Base-by-base conservation (phyloP, 306 rosid species). In the Dalbergia oliveri region DNA sequence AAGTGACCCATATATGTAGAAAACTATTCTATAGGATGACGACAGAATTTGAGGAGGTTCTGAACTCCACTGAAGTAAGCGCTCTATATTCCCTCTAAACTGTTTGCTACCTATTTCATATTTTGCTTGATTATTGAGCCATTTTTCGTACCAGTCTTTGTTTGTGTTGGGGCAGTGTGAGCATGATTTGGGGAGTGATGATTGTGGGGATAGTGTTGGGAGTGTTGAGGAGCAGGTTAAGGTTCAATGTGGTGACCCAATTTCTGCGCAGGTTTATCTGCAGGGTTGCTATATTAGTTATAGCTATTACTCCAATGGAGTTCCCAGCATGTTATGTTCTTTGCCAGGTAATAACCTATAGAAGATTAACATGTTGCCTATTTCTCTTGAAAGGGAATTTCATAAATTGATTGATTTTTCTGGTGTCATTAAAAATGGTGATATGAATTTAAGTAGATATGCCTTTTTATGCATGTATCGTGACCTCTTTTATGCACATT, bases 81-180 rank as follows among this genome's bases (percentile, higher is more conserved):
- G 3, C 31, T 26, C 31, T 26, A 26, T 26, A 26, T 26, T 1
- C 31, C 31, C 31, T 26, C 31, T 26, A 26, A 26, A 26, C 3
- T 26, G 31, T 26, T 26, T 26, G 31, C 31, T 26, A 26, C 1
- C 31, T 26, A 26, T 26, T 26, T 26, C 31, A 26, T 26, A 26
- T 2, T 26, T 26, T 26, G 31, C 31, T 1, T 26, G 1, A 26
- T 26, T 26, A 26, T 26, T 26, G 31, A 26, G 31, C 31, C 31
- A 26, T 26, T 26, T 26, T 26, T 26, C 31, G 3, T 91, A 88
- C 64, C 82, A 87, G 85, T 85, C 91, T 8, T 69, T 95, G 6
- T 95, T 89, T 69, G 97, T 88, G 54, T 70, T 93, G 87, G 99
- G 93, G 4, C 99, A 95, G 90, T 95, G 99, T 16, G 92, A 95